Conservation (phyloP, 2,329 filamentous ascomycete species). For the Falciphora oryzae region DNA sequence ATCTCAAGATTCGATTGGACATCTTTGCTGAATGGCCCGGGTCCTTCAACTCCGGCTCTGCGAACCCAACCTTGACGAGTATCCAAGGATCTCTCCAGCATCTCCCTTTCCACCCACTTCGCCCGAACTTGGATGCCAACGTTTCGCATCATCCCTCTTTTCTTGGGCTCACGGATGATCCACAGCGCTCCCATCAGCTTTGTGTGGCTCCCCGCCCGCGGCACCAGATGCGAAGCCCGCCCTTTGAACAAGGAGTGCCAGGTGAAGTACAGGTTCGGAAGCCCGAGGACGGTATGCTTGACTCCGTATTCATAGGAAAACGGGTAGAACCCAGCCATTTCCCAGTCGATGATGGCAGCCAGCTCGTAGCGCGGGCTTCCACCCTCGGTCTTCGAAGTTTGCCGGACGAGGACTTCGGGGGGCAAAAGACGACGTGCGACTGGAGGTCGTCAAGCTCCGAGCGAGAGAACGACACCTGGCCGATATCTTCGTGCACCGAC, state of each 20-base stretch:
- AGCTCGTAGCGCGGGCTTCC: neutral
- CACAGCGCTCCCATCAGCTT: neutral
- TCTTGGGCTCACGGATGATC: neutral
- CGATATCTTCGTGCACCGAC: neutral
- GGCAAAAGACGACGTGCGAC: neutral
- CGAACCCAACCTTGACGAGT: neutral
- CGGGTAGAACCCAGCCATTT: constrained; percentile 3
- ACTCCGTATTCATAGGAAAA: neutral
- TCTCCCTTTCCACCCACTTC: neutral
- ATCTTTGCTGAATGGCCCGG: neutral
- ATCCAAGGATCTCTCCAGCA: neutral
- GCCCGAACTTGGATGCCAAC: neutral
- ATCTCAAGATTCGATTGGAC: neutral
- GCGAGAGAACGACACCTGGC: neutral
- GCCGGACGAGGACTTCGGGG: neutral
- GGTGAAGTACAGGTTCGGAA: neutral
- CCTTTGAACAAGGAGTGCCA: neutral
- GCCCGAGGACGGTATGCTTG: neutral
- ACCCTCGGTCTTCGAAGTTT: neutral
- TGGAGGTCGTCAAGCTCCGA: neutral
- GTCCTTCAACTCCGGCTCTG: neutral
- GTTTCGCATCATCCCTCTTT: neutral
- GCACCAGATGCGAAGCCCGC: neutral
- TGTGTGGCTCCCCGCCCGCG: neutral
- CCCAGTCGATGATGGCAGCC: constrained; percentile 1